Conservation (phyloP, 1,139 yeast genomes). For the Debaryomycetaceae sp. region DNA sequence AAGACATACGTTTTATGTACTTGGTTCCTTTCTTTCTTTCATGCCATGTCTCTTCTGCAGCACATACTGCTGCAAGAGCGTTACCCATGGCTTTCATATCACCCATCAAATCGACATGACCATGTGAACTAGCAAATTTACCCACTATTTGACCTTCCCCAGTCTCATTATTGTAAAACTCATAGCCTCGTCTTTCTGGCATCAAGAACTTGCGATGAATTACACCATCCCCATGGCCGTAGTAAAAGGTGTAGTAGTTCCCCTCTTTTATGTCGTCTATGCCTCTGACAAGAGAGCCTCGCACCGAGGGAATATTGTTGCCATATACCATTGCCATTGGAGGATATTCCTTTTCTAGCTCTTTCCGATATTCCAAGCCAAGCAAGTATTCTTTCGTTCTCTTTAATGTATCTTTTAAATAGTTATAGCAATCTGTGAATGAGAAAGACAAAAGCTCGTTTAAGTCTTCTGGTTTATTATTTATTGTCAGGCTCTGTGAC, state of each 20-base stretch:
- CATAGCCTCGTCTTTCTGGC: slow-evolving; percentile 72
- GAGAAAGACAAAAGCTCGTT: slow-evolving; percentile 23
- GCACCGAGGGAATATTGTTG: slow-evolving; percentile 75
- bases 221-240: slow-evolving; percentile 94
- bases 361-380: slow-evolving; percentile 54
- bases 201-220: slow-evolving; percentile 78
- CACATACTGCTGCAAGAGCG: slow-evolving; percentile 59
- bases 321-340: slow-evolving; percentile 84
- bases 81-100: slow-evolving; percentile 70
- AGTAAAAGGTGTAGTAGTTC: slow-evolving; percentile 68
- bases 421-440: slow-evolving; percentile 62
- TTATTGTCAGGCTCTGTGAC: background rate
- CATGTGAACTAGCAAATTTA: slow-evolving; percentile 59
- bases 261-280: slow-evolving; percentile 66
- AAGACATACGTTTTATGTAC: background rate
- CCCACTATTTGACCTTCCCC: slow-evolving; percentile 56
- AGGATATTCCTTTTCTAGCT: slow-evolving; percentile 54
- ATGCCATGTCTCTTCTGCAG: slow-evolving; percentile 48
- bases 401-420: slow-evolving; percentile 58
- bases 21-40: slow-evolving; percentile 5
- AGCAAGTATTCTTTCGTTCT: slow-evolving; percentile 57
- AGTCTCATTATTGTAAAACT: slow-evolving; percentile 27
- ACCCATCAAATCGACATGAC: slow-evolving; percentile 77
- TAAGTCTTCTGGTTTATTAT: slow-evolving; percentile 1
- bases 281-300: slow-evolving; percentile 67